Conservation (phyloP, 148 eudicot genomes). For the Rhododendron ovatum region DNA sequence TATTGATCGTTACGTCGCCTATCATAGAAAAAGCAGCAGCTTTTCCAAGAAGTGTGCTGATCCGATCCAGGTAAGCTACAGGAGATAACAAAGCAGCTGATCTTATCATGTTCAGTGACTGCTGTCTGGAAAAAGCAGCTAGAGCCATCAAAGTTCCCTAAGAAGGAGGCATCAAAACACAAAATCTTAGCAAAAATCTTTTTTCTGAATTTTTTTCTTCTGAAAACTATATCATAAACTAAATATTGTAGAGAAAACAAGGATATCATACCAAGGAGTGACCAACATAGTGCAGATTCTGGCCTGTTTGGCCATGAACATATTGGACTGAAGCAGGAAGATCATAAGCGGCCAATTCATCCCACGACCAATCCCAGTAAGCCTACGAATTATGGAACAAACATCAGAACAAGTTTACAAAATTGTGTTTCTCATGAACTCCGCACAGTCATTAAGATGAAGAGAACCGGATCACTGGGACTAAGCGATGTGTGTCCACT, state of each 20-base stretch:
- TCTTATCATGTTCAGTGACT: conserved; percentile 31
- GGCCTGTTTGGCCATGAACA: conserved; percentile 41
- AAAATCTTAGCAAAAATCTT: neutral
- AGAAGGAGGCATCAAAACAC: neutral
- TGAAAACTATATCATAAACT: neutral
- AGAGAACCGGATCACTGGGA: conserved; percentile 28
- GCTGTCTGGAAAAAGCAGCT: conserved; percentile 34
- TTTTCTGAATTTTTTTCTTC: neutral
- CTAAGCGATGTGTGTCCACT: conserved; percentile 39
- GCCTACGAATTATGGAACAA: conserved; percentile 24
- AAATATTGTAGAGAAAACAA: neutral
- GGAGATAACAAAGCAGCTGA: conserved; percentile 49
- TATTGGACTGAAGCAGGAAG: conserved; percentile 48
- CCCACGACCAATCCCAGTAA: conserved; percentile 86
- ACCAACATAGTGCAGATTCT: conserved; percentile 55
- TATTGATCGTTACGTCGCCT: conserved; percentile 29
- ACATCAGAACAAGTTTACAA: neutral
- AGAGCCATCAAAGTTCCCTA: conserved; percentile 55
- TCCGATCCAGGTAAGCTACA: conserved; percentile 39
- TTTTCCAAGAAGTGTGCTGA: conserved; percentile 29
- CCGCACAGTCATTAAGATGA: neutral
- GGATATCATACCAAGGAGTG: conserved; percentile 49
- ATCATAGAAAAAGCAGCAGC: conserved; percentile 27
- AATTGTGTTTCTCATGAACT: neutral
- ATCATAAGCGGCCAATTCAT: conserved; percentile 57